Conservation (phyloP, 305 asterid genomes). For the Fraxinus baroniana region DNA sequence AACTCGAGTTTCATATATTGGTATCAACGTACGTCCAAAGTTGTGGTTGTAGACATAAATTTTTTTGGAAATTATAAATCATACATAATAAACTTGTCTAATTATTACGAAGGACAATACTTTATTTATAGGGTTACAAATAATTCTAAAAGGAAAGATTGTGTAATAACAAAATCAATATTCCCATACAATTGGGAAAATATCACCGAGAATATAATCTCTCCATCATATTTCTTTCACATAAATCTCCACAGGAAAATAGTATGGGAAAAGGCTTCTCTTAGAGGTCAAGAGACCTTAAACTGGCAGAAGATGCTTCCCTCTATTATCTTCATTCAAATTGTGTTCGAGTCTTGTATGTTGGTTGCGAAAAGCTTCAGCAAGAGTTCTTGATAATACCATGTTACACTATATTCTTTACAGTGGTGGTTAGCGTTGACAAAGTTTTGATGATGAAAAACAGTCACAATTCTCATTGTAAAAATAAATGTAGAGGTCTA, state of each 20-base stretch:
- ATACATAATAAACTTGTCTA: background rate
- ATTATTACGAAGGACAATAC: background rate
- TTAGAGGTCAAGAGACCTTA: conserved; percentile 8
- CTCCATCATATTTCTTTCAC: background rate
- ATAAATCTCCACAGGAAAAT: background rate
- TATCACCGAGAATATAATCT: background rate
- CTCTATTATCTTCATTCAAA: background rate
- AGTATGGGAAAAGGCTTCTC: conserved; percentile 6
- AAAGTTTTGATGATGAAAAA: conserved; percentile 12
- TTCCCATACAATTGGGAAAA: background rate
- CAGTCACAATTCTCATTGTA: background rate
- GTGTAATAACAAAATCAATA: background rate
- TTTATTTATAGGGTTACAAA: background rate
- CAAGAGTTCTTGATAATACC: conserved; percentile 7
- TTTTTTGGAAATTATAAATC: background rate
- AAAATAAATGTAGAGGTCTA: conserved; percentile 16
- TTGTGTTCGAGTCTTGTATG: background rate
- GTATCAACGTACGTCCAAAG: background rate
- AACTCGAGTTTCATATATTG: background rate
- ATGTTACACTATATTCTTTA: conserved; percentile 16
- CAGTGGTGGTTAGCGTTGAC: background rate
- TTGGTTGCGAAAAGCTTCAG: background rate
- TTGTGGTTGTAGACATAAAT: background rate
- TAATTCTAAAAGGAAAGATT: background rate
- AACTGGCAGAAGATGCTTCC: background rate